Conservation (phyloP, 2,329 filamentous ascomycete species). For the Zymoseptoria pseudotritici region DNA sequence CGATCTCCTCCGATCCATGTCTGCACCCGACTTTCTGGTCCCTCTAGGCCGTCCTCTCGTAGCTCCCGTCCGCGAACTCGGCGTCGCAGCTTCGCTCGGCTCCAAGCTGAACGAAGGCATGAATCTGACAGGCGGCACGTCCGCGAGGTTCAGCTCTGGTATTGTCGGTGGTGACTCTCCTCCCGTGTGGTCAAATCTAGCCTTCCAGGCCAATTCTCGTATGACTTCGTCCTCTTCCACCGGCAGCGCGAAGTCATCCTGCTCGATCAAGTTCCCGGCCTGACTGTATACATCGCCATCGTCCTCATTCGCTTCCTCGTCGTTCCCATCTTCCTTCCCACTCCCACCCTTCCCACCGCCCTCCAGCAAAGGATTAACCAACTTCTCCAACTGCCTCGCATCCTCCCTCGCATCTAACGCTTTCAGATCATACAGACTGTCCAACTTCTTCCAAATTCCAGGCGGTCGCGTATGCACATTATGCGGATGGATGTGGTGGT, state of each 20-base stretch:
- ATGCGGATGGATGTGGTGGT: conserved; percentile 29
- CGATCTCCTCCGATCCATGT: conserved; percentile 1
- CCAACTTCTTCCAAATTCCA: conserved; percentile 84
- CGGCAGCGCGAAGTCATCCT: conserved; percentile 37
- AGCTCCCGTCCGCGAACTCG: conserved; percentile 8
- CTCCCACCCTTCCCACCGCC: conserved; percentile 11
- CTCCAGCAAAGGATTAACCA: conserved; percentile 29
- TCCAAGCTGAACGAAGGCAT: conserved; percentile 27
- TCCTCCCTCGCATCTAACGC: conserved; percentile 77
- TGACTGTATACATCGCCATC: conserved; percentile 31
- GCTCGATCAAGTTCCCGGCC: conserved; percentile 30
- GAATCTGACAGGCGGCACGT: conserved; percentile 27
- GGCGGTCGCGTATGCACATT: conserved; percentile 71
- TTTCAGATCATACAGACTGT: conserved; percentile 74
- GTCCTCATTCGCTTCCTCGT: conserved; percentile 34
- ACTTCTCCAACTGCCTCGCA: conserved; percentile 46
- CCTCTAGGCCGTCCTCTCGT: conserved; percentile 10
- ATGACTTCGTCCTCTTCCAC: conserved; percentile 31
- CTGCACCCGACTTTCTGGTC: conserved; percentile 9
- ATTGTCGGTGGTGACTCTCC: conserved; percentile 22
- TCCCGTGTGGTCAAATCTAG: conserved; percentile 23
- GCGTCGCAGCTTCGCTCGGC: conserved; percentile 19
- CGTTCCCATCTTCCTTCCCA: conserved; percentile 29
- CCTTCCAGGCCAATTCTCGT: conserved; percentile 38
- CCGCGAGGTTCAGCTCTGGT: conserved; percentile 26